Evolutionary conservation across 192 early-diverging fungal species (phyloP).

Genomic region (Kappamyces sp.): DNA sequence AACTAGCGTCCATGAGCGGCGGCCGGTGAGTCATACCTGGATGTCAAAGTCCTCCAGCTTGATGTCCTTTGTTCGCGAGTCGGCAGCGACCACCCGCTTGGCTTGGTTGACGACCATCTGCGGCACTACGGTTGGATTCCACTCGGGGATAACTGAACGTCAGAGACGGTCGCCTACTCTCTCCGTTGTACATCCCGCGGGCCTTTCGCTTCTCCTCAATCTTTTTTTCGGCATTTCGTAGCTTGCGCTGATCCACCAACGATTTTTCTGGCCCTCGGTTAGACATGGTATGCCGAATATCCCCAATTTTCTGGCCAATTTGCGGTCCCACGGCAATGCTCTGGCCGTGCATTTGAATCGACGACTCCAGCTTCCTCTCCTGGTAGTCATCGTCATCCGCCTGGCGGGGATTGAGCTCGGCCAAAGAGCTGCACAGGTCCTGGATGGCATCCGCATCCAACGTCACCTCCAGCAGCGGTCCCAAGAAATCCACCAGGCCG

Average conservation of each 20-base stretch:
- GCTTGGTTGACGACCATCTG: slow-evolving; percentile 83
- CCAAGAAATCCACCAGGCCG: slow-evolving; percentile 42
- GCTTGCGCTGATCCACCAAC: slow-evolving; percentile 60
- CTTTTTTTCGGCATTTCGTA: slow-evolving; percentile 88
- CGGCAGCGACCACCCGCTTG: slow-evolving; percentile 71
- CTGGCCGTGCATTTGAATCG: slow-evolving; percentile 65
- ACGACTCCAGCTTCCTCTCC: slow-evolving; percentile 56
- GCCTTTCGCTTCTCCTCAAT: slow-evolving; percentile 86
- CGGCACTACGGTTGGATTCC: slow-evolving; percentile 51
- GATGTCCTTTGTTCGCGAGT: slow-evolving; percentile 88
- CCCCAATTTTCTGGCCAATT: slow-evolving; percentile 16
- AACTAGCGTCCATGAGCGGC: slow-evolving; percentile 5
- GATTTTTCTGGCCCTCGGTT: slow-evolving; percentile 23
- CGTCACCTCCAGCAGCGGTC: slow-evolving; percentile 38
- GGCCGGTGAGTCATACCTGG: slow-evolving; percentile 41
- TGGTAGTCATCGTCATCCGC: slow-evolving; percentile 33
- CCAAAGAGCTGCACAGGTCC: slow-evolving; percentile 61
- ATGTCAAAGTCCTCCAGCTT: slow-evolving; percentile 97
- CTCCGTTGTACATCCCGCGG: slow-evolving; percentile 59
- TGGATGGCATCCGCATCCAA: slow-evolving; percentile 48
- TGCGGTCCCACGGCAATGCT: slow-evolving; percentile 52
- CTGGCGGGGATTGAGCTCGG: slow-evolving; percentile 33
- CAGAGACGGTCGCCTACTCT: no score
- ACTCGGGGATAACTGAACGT: slow-evolving; percentile 59
- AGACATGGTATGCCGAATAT: slow-evolving; percentile 36